Conservation (phyloP, 768 basidiomycete species). For the Tricholoma saponaceum region DNA sequence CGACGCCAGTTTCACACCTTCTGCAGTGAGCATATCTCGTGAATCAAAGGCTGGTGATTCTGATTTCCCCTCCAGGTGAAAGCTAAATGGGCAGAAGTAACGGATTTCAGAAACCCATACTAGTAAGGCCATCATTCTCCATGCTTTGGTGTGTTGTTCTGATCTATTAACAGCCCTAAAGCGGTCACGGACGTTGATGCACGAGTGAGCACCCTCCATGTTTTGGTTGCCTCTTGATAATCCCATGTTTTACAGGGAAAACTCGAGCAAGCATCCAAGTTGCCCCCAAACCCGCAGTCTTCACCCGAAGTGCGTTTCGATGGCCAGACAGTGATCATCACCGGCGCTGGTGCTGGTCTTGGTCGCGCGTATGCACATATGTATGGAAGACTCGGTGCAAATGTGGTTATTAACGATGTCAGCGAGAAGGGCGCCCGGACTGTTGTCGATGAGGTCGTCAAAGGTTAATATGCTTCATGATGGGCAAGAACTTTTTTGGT, state of each 20-base stretch:
- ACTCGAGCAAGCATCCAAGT: constrained; percentile 58
- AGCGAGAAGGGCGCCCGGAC: constrained; percentile 77
- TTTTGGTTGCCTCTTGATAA: background rate
- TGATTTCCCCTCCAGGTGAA: constrained; percentile 51
- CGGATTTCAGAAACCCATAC: constrained; percentile 69
- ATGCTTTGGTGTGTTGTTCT: background rate
- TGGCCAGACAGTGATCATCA: constrained; percentile 89
- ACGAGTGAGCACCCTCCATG: constrained; percentile 31
- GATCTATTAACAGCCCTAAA: constrained; percentile 50
- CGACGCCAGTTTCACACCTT: constrained; percentile 88
- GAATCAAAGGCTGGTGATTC: background rate
- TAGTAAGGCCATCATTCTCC: constrained; percentile 47
- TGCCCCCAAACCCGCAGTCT: constrained; percentile 67
- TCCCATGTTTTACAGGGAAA: constrained; percentile 33
- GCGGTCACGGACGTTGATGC: constrained; percentile 60
- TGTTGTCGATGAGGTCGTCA: constrained; percentile 84
- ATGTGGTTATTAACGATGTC: constrained; percentile 95
- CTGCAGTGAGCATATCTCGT: constrained; percentile 62
- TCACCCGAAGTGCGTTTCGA: constrained; percentile 75
- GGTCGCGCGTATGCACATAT: constrained; percentile 90
- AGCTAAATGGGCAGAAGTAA: constrained; percentile 76
- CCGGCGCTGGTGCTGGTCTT: constrained; percentile 92
- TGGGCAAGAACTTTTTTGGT: background rate
- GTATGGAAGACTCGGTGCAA: constrained; percentile 91
- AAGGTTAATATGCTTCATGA: constrained; percentile 39